These are phyloP conservation scores for Candida ovalis DNA, from an alignment of 805 yeast genomes.

Conservation along the genomic window DNA sequence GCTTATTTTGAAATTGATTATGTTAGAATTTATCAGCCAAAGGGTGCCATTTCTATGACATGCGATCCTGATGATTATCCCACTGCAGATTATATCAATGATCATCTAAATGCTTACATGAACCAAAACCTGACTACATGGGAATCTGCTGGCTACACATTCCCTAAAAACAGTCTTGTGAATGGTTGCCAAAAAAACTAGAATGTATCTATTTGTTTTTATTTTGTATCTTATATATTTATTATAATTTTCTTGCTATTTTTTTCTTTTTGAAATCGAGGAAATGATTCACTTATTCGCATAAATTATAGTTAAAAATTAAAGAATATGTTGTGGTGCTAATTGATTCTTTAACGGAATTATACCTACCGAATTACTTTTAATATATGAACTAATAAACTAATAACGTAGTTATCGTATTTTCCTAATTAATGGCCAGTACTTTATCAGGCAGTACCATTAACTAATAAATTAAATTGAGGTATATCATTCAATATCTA, in stretches of 20 bases:
- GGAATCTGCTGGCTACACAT: slow-evolving; percentile 35
- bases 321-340: no score
- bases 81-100: slow-evolving; percentile 34
- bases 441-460: no score
- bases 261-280: not conserved
- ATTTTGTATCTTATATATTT: not conserved
- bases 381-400: no score
- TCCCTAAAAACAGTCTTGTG: slow-evolving; percentile 26
- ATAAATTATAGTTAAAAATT: no score
- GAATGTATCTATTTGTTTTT: not conserved
- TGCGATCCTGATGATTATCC: slow-evolving; percentile 39
- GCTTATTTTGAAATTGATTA: slow-evolving; percentile 36
- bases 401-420: no score
- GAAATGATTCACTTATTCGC: no score
- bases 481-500: no score
- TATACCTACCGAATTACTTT: no score
- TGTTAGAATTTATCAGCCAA: slow-evolving; percentile 39
- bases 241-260: not conserved
- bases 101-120: slow-evolving; percentile 32
- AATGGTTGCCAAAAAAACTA: not conserved
- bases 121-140: slow-evolving; percentile 36
- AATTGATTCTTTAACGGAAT: no score
- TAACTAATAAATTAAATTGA: no score
- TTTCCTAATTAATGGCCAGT: no score
- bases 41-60: slow-evolving; percentile 26